phyloP scores from a whole-genome alignment of 805 yeast species.

The Vanderwaltozyma polyspora region DNA sequence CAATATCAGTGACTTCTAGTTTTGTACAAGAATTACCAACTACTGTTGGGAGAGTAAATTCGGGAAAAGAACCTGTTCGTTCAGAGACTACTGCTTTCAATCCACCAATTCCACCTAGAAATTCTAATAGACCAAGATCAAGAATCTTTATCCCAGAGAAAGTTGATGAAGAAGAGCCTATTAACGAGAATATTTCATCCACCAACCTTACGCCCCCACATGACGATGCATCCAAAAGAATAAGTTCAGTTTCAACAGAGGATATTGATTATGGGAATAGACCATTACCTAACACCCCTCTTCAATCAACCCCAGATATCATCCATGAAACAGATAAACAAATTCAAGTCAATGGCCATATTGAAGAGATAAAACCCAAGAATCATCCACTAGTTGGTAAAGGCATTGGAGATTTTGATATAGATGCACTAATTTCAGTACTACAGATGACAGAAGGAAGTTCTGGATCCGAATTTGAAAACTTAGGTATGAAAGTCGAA shows the following conservation, averaged over 20 bases:
- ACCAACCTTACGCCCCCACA: no score
- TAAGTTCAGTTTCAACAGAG: no score
- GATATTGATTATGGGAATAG: conserved; percentile 4
- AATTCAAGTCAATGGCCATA: conserved; percentile 1
- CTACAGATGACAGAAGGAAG: conserved; percentile 33
- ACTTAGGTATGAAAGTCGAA: conserved; percentile 58
- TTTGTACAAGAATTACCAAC: conserved; percentile 19
- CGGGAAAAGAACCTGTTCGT: conserved; percentile 12
- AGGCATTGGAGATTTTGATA: conserved; percentile 12
- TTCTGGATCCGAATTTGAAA: conserved; percentile 52
- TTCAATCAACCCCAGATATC: no score
- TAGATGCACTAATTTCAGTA: conserved; percentile 28
- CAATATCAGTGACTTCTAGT: conserved; percentile 18
- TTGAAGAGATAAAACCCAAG: neutral
- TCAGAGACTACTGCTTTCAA: conserved; percentile 14
- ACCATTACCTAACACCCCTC: conserved; percentile 15
- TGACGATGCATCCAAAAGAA: no score
- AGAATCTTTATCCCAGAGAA: conserved; percentile 15
- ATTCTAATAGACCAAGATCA: conserved; percentile 24
- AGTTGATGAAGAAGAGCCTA: conserved; percentile 2
- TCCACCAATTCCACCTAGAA: conserved; percentile 27
- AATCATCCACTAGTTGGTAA: neutral
- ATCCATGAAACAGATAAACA: no score
- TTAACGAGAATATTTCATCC: neutral
- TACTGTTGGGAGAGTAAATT: conserved; percentile 6